Percentiles rank a stretch among this genome's conserved stretches.
Evolutionary conservation across 495 filamentous ascomycete species (phyloP).

Genomic region (Lophium mytilinum): DNA sequence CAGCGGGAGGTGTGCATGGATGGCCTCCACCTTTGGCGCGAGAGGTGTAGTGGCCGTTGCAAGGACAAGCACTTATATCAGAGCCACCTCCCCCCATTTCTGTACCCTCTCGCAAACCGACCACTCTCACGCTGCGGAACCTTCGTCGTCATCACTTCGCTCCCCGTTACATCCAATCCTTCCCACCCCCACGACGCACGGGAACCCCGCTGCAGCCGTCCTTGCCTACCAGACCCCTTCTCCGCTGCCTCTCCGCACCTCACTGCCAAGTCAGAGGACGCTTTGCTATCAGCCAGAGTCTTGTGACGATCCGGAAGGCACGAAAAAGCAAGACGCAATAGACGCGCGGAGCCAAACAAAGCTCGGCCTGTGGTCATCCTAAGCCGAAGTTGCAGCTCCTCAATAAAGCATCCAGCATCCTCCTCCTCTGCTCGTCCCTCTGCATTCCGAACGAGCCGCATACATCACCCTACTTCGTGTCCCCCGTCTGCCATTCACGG

Average conservation of each 20-base stretch:
- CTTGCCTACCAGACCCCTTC: slow-evolving; percentile 11
- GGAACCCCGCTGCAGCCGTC: slow-evolving; percentile 13
- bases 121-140: slow-evolving; percentile 10
- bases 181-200: slow-evolving; percentile 24
- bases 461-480: slow-evolving; percentile 1
- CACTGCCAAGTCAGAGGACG: slow-evolving; percentile 19
- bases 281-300: slow-evolving; percentile 14
- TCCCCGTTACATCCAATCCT: slow-evolving; percentile 6
- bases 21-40: slow-evolving; percentile 15
- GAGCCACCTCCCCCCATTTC: slow-evolving; percentile 9
- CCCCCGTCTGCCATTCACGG: slow-evolving; percentile 13
- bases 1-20: slow-evolving; percentile 3
- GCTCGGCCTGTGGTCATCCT: not conserved
- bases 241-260: slow-evolving; percentile 12
- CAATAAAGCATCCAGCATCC: slow-evolving; percentile 1
- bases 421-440: not conserved
- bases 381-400: not conserved
- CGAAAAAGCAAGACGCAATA: slow-evolving; percentile 19
- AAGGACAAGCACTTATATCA: slow-evolving; percentile 22
- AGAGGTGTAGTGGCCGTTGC: slow-evolving; percentile 8
- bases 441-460: slow-evolving; percentile 11
- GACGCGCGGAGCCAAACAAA: slow-evolving; percentile 15
- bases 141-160: slow-evolving; percentile 3
- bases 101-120: not conserved
- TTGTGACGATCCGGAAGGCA: slow-evolving; percentile 13